Evolutionary conservation across 1,139 yeast genomes (phyloP), one percentile per base, ranked within the genome.

Genomic region (Pichia sp.): DNA sequence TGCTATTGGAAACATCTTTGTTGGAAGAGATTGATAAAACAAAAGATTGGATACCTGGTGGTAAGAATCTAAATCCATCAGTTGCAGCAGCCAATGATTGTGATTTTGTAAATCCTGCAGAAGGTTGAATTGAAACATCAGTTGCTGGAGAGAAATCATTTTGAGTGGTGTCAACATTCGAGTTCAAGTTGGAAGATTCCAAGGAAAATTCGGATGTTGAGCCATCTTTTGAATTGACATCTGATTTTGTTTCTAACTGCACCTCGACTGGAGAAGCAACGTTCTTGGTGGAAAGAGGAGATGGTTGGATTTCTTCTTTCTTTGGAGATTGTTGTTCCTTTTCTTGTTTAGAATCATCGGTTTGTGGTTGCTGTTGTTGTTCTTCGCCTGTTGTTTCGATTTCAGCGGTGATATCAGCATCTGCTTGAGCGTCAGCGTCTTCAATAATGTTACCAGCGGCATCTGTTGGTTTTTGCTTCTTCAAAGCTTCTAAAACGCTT

Each of bases 1-100:
- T 30, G 4, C 37, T 30, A 33, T 27, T 34, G 11, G 53, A 28
- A 12, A 61, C 59, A 48, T 63, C 69, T 52, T 77, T 66, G 34
- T 74, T 69, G 2, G 78, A 66, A 7, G 75, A 72, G 57, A 73
- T 77, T 0, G 85, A 77, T 21, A 77, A 61, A 2, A 81, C 73
- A 50, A 81, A 73, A 57, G 81, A 83, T 63, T 85, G 91, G 35
- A 85, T 76, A 27, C 94, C 94, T 7, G 88, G 83, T 4, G 93
- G 91, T 45, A 82, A 65, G 43, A 68, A 70, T 36, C 81, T 63
- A 51, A 83, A 70, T 18, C 40, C 48, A 9, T 39, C 38, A 28
- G 36, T 42, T 3, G 51, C 44, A 6, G 50, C 20, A 8, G 47
- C 53, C 3, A 43, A 32, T 35, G 47, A 19, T 48, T 52, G 47